Conservation (phyloP, 129 eudicot species). For the Mikania micrantha region DNA sequence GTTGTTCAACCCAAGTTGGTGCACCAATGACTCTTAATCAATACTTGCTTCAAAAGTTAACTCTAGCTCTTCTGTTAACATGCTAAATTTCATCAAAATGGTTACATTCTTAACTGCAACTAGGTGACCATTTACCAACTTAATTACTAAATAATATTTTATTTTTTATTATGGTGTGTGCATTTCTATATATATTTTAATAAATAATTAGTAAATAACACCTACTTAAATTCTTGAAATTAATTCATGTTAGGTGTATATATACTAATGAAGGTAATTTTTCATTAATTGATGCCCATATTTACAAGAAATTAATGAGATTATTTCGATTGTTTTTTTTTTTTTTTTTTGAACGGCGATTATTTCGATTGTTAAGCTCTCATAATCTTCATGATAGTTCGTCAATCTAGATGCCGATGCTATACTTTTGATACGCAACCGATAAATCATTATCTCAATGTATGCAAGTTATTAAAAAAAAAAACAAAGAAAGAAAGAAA, state of each 20-base stretch:
- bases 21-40: slow-evolving; percentile 56
- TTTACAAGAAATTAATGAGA: background rate
- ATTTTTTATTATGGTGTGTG: background rate
- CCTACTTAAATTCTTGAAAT: no score
- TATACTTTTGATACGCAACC: background rate
- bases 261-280: background rate
- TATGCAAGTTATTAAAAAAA: background rate
- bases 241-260: background rate
- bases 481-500: no score
- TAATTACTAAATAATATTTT: background rate
- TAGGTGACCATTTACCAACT: slow-evolving; percentile 30
- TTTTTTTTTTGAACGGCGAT: no score
- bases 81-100: no score
- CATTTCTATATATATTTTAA: no score
- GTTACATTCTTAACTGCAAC: slow-evolving; percentile 13
- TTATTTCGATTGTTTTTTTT: background rate
- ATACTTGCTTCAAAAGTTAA: slow-evolving; percentile 40
- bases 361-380: background rate
- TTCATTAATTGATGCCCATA: background rate
- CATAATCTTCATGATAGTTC: background rate
- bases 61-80: no score
- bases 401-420: background rate
- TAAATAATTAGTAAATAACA: no score
- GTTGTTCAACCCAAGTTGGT: slow-evolving; percentile 70
- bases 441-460: background rate